phyloP scores from a whole-genome alignment of 225 moss, liverwort and hornwort species.

The Sphagnum tenellum region DNA sequence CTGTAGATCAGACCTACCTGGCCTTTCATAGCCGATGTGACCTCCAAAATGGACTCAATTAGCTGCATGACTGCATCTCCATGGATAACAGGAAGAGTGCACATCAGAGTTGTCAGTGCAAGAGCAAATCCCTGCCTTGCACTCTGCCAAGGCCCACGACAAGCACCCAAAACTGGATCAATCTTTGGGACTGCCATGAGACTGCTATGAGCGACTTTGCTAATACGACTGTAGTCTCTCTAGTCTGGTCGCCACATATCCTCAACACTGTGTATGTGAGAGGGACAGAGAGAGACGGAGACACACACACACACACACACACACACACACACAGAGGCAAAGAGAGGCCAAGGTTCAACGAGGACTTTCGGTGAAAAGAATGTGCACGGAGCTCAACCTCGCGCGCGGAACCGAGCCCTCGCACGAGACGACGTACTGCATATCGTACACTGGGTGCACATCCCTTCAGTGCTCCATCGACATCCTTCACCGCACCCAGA shows the following conservation, averaged over 20 bases:
- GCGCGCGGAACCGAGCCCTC: slow-evolving; percentile 87
- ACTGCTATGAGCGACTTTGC: no score
- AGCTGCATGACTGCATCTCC: slow-evolving; percentile 61
- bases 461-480: slow-evolving; percentile 50
- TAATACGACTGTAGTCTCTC: no score
- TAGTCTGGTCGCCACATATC: no score
- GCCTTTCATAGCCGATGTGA: slow-evolving; percentile 80
- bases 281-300: no score
- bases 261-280: no score
- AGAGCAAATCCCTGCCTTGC: slow-evolving; percentile 88
- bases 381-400: slow-evolving; percentile 31
- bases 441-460: slow-evolving; percentile 90
- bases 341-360: neutral
- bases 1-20: slow-evolving; percentile 29
- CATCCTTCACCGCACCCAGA: slow-evolving; percentile 62
- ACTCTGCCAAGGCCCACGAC: slow-evolving; percentile 24
- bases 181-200: no score
- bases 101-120: slow-evolving; percentile 64
- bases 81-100: slow-evolving; percentile 47
- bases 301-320: no score
- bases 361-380: neutral
- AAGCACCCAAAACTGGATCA: no score
- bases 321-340: neutral
- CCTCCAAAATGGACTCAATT: slow-evolving; percentile 69
- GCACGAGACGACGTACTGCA: slow-evolving; percentile 81